Evolutionary conservation across 2,329 filamentous ascomycete species (phyloP).

Genomic region (Basipetospora sp.): DNA sequence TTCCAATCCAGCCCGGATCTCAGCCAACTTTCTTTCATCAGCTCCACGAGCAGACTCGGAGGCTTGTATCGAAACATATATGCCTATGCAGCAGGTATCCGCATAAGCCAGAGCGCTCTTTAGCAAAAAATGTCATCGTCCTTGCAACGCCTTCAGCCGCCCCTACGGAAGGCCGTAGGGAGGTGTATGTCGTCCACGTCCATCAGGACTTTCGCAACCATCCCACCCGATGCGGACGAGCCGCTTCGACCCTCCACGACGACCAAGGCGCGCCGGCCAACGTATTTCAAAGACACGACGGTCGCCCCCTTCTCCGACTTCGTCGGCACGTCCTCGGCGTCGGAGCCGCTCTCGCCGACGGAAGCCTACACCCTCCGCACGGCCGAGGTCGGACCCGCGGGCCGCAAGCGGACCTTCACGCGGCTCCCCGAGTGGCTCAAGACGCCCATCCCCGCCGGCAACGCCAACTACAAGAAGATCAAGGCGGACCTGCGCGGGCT

Average conservation of each 20-base stretch:
- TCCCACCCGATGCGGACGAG: conserved; percentile 21
- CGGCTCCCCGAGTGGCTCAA: conserved; percentile 89
- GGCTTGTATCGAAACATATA: too few relatives aligned
- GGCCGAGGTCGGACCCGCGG: conserved; percentile 48
- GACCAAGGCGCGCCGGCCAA: conserved; percentile 23
- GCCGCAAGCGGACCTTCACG: conserved; percentile 49
- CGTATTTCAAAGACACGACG: conserved; percentile 46
- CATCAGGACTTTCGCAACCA: conserved; percentile 31
- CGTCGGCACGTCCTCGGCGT: conserved; percentile 26
- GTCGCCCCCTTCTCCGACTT: conserved; percentile 47
- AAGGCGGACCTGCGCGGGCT: conserved; percentile 84
- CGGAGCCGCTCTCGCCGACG: conserved; percentile 28
- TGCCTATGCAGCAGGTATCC: too few relatives aligned
- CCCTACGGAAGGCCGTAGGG: conserved; percentile 26
- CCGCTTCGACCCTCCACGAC: too few relatives aligned
- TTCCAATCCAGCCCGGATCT: too few relatives aligned
- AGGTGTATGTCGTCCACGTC: conserved; percentile 14
- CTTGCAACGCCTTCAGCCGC: conserved; percentile 27
- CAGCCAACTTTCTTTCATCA: too few relatives aligned
- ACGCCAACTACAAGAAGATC: conserved; percentile 79
- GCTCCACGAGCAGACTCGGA: too few relatives aligned
- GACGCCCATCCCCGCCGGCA: conserved; percentile 75
- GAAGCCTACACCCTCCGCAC: conserved; percentile 48
- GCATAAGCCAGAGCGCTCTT: too few relatives aligned
- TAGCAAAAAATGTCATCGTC: conserved; percentile 28